Base-by-base conservation (phyloP, 116 monocot species). In the Phalaenopsis hybrid region DNA sequence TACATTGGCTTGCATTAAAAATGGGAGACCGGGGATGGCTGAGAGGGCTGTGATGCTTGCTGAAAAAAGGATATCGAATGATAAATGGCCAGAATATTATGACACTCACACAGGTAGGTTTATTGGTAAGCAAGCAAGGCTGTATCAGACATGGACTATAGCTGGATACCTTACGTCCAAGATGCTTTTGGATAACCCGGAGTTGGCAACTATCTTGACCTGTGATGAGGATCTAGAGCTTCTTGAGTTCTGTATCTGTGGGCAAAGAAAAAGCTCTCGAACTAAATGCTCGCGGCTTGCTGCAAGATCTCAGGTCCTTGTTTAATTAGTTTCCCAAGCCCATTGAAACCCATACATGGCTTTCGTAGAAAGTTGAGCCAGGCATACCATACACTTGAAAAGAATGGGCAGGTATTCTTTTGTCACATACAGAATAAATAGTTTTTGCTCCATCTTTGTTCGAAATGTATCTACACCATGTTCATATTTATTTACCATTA, bases 1-100 rank as follows among this genome's bases (percentile, higher is more conserved):
- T 82, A 90, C 90, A 57, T 79, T 90, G 57, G 90, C 90, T 72
- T 90, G 90, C 86, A 90, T 90, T 25, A 88, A 90, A 80, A 88
- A 85, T 86, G 84, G 86, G 58, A 82, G 86, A 67, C 82, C 86
- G 2, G 90, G 86, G 61, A 69, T 88, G 67, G 90, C 88, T 51
- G 73, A 86, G 34, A 84, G 70, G 68, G 88, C 90, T 23, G 75
- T 88, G 37, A 78, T 80, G 25, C 57, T 84, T 17, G 88, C 88
- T 31, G 90, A 88, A 78, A 86, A 86, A 80, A 82, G 81, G 73
- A 84, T 90, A 44, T 81, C 84, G 61, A 76, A 55, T 46, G 89
- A 89, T 81, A 85, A 86, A 70, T 92, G 91, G 91, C 91, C 91
- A 44, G 91, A 92, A 67, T 92, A 92, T 57, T 90, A 90, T 57